Evolutionary conservation across 2,329 filamentous ascomycete species (phyloP).

Genomic region (Westerdykella sp.): DNA sequence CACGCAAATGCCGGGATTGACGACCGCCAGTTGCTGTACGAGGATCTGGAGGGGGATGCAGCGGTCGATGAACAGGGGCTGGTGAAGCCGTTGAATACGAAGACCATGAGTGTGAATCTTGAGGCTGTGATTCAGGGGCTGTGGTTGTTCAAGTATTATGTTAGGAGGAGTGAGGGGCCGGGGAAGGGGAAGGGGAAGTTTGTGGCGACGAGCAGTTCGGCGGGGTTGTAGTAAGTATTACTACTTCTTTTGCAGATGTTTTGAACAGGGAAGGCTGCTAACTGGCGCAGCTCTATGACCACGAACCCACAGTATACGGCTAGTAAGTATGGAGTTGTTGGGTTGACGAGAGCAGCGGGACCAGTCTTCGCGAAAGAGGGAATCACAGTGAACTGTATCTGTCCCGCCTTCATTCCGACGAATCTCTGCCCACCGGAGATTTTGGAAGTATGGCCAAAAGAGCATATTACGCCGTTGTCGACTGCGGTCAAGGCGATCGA

Average conservation of each 20-base stretch:
- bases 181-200: constrained; percentile 35
- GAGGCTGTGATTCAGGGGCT: constrained; percentile 39
- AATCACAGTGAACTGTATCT: constrained; percentile 39
- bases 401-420: constrained; percentile 37
- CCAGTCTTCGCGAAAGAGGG: constrained; percentile 29
- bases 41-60: constrained; percentile 21
- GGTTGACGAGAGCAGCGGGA: constrained; percentile 33
- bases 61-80: constrained; percentile 30
- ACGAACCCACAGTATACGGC: constrained; percentile 39
- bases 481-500: constrained; percentile 39
- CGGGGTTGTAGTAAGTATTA: constrained; percentile 32
- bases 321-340: constrained; percentile 40
- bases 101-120: constrained; percentile 38
- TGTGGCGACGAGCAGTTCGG: constrained; percentile 36
- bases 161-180: constrained; percentile 30
- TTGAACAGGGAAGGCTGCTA: too few relatives aligned
- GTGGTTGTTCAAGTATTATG: constrained; percentile 41
- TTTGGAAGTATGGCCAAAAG: constrained; percentile 32
- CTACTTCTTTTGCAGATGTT: not conserved
- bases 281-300: constrained; percentile 15
- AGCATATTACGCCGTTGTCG: constrained; percentile 38
- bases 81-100: constrained; percentile 35
- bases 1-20: constrained; percentile 43
- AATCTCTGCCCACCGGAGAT: constrained; percentile 37
- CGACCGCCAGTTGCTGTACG: constrained; percentile 36